Percentiles rank a stretch among this genome's conserved stretches.
phyloP scores from a whole-genome alignment of 495 filamentous ascomycete species.

The Penicillium tannophilum region DNA sequence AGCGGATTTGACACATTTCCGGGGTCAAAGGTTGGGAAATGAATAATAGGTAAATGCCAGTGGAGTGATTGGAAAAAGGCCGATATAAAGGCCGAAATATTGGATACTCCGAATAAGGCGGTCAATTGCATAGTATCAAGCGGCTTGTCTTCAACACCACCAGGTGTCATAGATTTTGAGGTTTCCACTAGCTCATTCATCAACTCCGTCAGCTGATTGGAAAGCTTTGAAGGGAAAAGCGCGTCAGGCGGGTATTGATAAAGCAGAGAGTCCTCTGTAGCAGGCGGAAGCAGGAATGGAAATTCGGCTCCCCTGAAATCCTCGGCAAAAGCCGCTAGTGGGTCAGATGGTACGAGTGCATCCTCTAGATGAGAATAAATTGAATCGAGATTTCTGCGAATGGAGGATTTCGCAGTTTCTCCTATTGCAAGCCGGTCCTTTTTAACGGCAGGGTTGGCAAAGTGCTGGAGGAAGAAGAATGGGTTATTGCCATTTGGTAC shows the following conservation, averaged over 20 bases:
- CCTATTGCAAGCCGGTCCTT: constrained; percentile 40
- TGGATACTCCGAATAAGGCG: constrained; percentile 33
- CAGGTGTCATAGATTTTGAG: constrained; percentile 32
- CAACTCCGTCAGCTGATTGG: constrained; percentile 33
- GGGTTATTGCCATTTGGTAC: constrained; percentile 21
- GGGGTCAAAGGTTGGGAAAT: constrained; percentile 43
- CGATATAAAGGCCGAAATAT: constrained; percentile 39
- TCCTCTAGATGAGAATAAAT: constrained; percentile 38
- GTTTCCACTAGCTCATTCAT: constrained; percentile 36
- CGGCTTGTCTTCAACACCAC: not conserved
- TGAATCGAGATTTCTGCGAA: constrained; percentile 34
- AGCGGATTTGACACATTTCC: constrained; percentile 37
- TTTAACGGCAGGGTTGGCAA: constrained; percentile 36
- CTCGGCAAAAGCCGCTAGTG: constrained; percentile 17
- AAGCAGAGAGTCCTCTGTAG: constrained; percentile 22
- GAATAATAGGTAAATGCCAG: constrained; percentile 43
- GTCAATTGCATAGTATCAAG: constrained; percentile 30
- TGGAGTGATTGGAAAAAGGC: constrained; percentile 43
- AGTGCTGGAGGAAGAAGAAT: constrained; percentile 39
- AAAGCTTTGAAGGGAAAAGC: constrained; percentile 31
- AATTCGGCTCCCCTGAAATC: constrained; percentile 18
- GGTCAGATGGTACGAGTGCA: constrained; percentile 30
- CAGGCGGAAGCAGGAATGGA: constrained; percentile 17
- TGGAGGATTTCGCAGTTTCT: constrained; percentile 37
- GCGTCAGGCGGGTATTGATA: constrained; percentile 22